Evolutionary conservation across 331 rosid species (phyloP).

Genomic region (Malus hybrid): DNA sequence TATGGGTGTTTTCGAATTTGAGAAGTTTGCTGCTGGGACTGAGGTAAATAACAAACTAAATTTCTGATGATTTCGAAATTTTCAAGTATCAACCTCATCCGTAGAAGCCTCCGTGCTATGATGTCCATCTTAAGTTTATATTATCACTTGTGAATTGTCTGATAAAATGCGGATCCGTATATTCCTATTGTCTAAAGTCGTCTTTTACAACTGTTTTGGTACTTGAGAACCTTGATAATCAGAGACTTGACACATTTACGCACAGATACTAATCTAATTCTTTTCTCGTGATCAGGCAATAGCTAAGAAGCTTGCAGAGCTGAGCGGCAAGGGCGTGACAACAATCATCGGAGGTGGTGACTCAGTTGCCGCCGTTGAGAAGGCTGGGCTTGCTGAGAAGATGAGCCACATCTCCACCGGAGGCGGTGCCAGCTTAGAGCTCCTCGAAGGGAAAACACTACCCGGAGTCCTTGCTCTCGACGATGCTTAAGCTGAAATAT

Average conservation of each 20-base stretch:
- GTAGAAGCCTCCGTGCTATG: neutral
- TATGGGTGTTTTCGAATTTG: constrained; percentile 95
- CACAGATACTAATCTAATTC: neutral
- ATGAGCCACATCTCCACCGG: constrained; percentile 98
- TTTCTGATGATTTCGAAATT: neutral
- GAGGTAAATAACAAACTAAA: constrained; percentile 32
- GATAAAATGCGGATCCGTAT: neutral
- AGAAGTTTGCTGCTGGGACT: constrained; percentile 81
- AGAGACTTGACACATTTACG: neutral
- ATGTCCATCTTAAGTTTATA: neutral
- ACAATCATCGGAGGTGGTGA: constrained; percentile 98
- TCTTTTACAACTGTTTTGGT: neutral
- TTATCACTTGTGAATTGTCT: neutral
- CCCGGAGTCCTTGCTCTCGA: constrained; percentile 94
- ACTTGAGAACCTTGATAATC: neutral
- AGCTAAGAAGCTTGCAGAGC: constrained; percentile 84
- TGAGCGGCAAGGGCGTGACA: constrained; percentile 78
- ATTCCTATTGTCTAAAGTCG: neutral
- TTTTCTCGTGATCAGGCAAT: constrained; percentile 39
- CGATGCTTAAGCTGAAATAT: constrained; percentile 41
- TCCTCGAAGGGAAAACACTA: constrained; percentile 89
- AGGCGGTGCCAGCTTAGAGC: constrained; percentile 98
- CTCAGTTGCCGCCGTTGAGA: constrained; percentile 96
- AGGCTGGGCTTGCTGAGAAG: constrained; percentile 86
- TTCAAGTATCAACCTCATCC: neutral